These are phyloP conservation scores for Lactarius hengduanensis DNA, from an alignment of 768 basidiomycete genomes.

Conservation along the genomic window DNA sequence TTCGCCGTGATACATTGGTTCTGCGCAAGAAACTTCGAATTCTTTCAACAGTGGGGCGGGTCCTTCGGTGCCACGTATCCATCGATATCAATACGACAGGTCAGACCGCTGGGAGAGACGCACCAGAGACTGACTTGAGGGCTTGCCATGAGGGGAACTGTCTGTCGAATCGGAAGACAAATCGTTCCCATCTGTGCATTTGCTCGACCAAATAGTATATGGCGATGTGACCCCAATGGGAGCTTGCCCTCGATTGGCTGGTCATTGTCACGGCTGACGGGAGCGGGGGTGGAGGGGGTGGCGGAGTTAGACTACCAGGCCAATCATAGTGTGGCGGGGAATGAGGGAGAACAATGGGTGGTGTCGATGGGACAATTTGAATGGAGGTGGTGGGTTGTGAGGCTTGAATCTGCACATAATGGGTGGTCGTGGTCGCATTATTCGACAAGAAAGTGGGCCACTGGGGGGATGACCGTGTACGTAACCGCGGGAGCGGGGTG, in stretches of 20 bases:
- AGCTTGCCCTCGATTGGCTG: constrained; percentile 43
- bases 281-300: constrained; percentile 20
- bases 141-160: constrained; percentile 73
- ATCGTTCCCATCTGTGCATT: constrained; percentile 80
- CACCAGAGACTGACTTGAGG: constrained; percentile 70
- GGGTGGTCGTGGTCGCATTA: constrained; percentile 29
- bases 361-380: constrained; percentile 28
- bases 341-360: constrained; percentile 27
- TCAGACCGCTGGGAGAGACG: constrained; percentile 29
- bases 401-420: constrained; percentile 31
- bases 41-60: constrained; percentile 71
- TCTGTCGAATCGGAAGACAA: constrained; percentile 76
- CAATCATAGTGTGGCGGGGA: constrained; percentile 29
- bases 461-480: constrained; percentile 29
- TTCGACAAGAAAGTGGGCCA: constrained; percentile 30
- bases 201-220: constrained; percentile 77
- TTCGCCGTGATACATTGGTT: constrained; percentile 53
- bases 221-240: constrained; percentile 79
- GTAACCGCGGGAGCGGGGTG: constrained; percentile 18
- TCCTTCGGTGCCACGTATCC: constrained; percentile 40
- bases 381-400: constrained; percentile 28
- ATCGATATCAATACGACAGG: constrained; percentile 12
- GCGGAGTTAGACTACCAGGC: constrained; percentile 24
- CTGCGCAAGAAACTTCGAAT: constrained; percentile 74
- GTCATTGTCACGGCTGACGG: constrained; percentile 32